Evolutionary conservation across 2,329 filamentous ascomycete genomes (phyloP), one percentile per base, ranked within the genome.

Genomic region (Ophiostoma triangulosporum): DNA sequence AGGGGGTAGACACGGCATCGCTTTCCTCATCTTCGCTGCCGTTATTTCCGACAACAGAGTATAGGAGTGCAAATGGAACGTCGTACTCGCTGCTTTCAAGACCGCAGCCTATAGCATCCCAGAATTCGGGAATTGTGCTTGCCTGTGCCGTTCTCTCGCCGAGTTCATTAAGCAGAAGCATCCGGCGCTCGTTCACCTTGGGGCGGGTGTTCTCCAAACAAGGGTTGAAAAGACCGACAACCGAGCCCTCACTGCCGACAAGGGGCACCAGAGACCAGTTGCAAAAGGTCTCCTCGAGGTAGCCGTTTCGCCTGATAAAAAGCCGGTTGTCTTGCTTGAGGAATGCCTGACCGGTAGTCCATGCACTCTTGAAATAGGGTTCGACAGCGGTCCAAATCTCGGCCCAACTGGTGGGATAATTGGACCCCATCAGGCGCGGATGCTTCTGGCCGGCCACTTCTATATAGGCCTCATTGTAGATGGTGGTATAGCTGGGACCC

Each of bases 291-390:
- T 93, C 87, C 65, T 94, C 86, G 1, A 88, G 67, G 57, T 78
- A 88, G 1, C 81, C 78, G 57, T 80, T 78, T 7, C 87, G 78
- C 48, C 76, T 72, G 31, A 93, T 75, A 61, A 89, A 88, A 1
- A 91, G 70, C 54, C 80, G 80, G 58, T 91, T 85, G 60, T 93
- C 87, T 59, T 90, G 82, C 65, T 89, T 91, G 84, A 90, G 87
- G 0, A 83, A 88, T 0, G 86, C 84, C 67, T 89, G 82, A 0
- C 86, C 88, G 4, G 81, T 84, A 36, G 76, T 67, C 65, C 76
- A 78, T 0, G 86, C 87, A 56, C 72, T 80, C 17, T 75, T 71
- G 58, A 93, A 86, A 0, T 86, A 75, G 2, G 80, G 80, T 58
- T 81, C 75, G 11, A 91, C 74, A 5, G 82, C 78, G 22, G 79